Evolutionary conservation across 805 yeast species (phyloP), one percentile per base, ranked within the genome.

Genomic region (Candida ulmi): DNA sequence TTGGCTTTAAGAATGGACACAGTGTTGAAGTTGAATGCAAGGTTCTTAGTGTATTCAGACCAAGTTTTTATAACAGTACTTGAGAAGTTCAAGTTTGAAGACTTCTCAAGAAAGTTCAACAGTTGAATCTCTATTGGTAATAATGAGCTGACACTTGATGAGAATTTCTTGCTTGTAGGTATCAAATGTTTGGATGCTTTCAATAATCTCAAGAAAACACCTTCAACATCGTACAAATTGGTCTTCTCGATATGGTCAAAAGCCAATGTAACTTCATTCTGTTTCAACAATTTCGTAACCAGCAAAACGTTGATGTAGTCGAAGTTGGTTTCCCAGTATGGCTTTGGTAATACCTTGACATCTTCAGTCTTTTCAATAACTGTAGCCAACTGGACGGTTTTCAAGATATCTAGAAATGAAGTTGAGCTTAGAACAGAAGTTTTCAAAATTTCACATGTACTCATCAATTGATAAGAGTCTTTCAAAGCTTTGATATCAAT

Each of bases 151-250:
- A n/a, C n/a, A n/a, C 29, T 43, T 42, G 11, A 35, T 17, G 8
- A 25, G 24, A 8, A 39, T 25, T 8, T 21, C 13, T 16, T 5
- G 19, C 7, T 12, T 23, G 17, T 8, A 17, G 18, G 15, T 19
- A 32, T 18, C 4, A 29, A 17, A 3, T 29, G 26, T n/a, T 21
- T 16, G 11, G 33, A 15, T 3, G 18, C 7, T 17, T 21, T 30
- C 23, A 43, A 4, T 11, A 50, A 8, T 26, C 52, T 38, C 17
- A 44, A 33, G 17, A 45, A 46, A 4, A 50, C 12, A 11, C 56
- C 55, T 21, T 43, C 50, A 8, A 25, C 23, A 16, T 30, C 13
- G 11, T 33, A 17, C 5, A 40, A 17, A 5, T 42, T 41, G 2
- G 25, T 29, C 1, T 27, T 18, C 3, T 37, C 29, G 11, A 48